These are phyloP conservation scores for Pseudogymnoascus sp. DNA, from an alignment of 2,329 filamentous ascomycete genomes.

Conservation along the genomic window DNA sequence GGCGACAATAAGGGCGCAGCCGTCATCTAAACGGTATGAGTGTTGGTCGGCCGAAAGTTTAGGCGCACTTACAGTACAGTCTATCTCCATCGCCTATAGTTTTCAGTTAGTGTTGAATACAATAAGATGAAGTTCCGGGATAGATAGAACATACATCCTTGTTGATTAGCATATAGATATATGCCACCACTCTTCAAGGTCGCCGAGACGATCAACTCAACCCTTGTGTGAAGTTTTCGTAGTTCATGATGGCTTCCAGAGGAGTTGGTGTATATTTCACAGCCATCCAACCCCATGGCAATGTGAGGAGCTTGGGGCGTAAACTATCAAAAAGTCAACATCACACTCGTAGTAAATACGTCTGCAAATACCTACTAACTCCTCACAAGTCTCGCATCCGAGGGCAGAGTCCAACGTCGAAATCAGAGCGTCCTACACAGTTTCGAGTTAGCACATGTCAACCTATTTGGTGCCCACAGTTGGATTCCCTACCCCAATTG, in stretches of 20 bases:
- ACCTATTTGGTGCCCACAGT: background rate
- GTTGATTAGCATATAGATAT: slow-evolving; percentile 55
- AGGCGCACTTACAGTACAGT: background rate
- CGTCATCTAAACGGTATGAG: slow-evolving; percentile 30
- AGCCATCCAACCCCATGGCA: slow-evolving; percentile 57
- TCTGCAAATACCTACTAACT: slow-evolving; percentile 32
- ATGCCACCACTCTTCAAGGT: slow-evolving; percentile 52
- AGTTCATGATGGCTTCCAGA: slow-evolving; percentile 61
- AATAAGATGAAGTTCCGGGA: slow-evolving; percentile 30
- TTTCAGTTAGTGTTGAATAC: background rate
- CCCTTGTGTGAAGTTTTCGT: slow-evolving; percentile 54
- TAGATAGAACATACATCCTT: slow-evolving; percentile 42
- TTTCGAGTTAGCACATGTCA: background rate
- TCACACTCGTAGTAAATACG: background rate
- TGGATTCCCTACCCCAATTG: slow-evolving; percentile 40
- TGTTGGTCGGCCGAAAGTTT: background rate
- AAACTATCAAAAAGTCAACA: slow-evolving; percentile 30
- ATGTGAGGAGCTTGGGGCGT: slow-evolving; percentile 45
- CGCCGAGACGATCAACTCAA: slow-evolving; percentile 58
- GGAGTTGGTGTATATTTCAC: slow-evolving; percentile 64
- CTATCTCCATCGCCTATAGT: background rate
- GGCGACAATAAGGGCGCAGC: slow-evolving; percentile 50
- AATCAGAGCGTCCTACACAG: slow-evolving; percentile 28
- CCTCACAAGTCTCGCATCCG: slow-evolving; percentile 60
- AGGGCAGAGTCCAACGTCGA: slow-evolving; percentile 53